Evolutionary conservation across 1,284 basidiomycete species (phyloP).

Genomic region (Meripilus lineatus): DNA sequence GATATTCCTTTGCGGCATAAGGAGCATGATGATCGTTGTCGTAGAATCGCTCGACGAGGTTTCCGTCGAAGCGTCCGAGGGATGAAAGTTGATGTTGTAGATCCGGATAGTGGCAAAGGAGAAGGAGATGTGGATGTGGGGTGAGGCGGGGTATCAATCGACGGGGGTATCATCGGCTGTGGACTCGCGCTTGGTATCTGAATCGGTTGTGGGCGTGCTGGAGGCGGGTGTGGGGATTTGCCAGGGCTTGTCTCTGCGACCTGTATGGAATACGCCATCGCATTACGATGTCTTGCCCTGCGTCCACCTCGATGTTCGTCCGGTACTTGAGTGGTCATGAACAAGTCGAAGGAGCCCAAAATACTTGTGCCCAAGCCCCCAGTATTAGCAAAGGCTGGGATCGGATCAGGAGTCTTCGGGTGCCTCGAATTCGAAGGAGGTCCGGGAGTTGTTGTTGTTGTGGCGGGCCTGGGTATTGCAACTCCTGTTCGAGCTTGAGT

Average conservation of each 20-base stretch:
- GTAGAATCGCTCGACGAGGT: constrained; percentile 21
- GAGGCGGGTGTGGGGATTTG: background rate
- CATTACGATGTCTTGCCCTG: constrained; percentile 20
- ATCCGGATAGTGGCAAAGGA: too few species aligned
- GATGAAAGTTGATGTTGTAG: too few species aligned
- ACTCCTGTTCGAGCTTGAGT: background rate
- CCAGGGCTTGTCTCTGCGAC: background rate
- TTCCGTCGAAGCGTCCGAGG: constrained; percentile 36
- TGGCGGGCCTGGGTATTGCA: background rate
- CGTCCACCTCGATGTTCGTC: constrained; percentile 14
- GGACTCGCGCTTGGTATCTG: background rate
- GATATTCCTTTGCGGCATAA: constrained; percentile 27
- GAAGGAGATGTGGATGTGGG: constrained; percentile 19
- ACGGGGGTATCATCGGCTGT: constrained; percentile 4
- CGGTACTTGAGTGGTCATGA: constrained; percentile 8
- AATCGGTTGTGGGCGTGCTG: background rate
- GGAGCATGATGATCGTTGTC: constrained; percentile 36
- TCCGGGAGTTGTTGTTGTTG: background rate
- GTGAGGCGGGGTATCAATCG: constrained; percentile 16
- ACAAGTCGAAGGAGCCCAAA: constrained; percentile 7
- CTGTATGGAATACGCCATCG: constrained; percentile 21
- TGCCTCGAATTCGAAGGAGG: too few species aligned
- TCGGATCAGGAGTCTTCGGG: too few species aligned
- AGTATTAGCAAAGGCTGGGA: background rate
- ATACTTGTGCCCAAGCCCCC: background rate